These are phyloP conservation scores for Boletus speciosus DNA, from an alignment of 768 basidiomycete genomes.

Conservation along the genomic window DNA sequence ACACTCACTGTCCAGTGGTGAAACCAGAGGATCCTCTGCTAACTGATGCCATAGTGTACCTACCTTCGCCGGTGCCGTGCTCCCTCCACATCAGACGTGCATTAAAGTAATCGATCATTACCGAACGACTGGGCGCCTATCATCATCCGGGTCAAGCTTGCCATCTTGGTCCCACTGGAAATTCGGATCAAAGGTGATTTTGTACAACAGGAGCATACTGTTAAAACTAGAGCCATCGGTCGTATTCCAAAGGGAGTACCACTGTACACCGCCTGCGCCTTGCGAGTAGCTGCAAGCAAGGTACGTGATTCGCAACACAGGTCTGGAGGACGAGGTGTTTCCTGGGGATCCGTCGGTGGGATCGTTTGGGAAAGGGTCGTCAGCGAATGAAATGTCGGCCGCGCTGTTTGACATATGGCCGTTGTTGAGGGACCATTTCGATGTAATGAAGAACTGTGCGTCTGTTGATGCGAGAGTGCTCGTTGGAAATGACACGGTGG, in stretches of 20 bases:
- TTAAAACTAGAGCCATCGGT: conserved; percentile 53
- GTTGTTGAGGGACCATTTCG: conserved; percentile 46
- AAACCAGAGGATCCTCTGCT: conserved; percentile 65
- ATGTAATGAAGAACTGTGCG: conserved; percentile 48
- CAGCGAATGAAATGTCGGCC: conserved; percentile 56
- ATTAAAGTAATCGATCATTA: conserved; percentile 72
- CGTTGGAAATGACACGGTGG: conserved; percentile 57
- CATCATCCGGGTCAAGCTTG: conserved; percentile 62
- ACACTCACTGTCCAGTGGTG: conserved; percentile 55
- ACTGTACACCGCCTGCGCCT: conserved; percentile 62
- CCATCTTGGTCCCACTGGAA: conserved; percentile 47
- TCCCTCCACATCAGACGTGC: conserved; percentile 74
- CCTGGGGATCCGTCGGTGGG: conserved; percentile 33
- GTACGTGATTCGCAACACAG: conserved; percentile 61
- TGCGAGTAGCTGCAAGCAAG: conserved; percentile 48
- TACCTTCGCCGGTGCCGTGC: conserved; percentile 66
- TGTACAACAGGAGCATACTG: conserved; percentile 71
- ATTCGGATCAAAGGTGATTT: conserved; percentile 61
- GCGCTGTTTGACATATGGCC: conserved; percentile 58
- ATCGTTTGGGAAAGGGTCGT: conserved; percentile 60
- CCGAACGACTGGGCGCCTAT: conserved; percentile 73
- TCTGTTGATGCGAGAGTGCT: conserved; percentile 49
- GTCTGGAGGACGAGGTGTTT: conserved; percentile 23
- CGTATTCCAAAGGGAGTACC: conserved; percentile 65
- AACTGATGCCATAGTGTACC: conserved; percentile 72